phyloP scores from a whole-genome alignment of 257 asterid genomes.

The Nicotiana tomentosiformis region DNA sequence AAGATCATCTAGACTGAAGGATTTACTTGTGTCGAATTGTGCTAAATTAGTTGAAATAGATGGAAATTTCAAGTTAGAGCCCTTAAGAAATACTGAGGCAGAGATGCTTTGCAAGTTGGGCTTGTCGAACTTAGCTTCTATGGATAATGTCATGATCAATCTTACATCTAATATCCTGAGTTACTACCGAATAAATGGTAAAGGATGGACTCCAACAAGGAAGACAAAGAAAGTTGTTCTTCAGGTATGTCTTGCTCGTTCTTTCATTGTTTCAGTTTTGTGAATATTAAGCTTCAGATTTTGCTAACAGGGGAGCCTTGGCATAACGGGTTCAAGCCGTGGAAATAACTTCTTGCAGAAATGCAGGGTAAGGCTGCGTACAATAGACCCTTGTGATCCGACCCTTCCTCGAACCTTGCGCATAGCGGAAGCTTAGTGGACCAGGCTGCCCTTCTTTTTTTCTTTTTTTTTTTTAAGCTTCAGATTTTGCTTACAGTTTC shows the following conservation, averaged over 20 bases:
- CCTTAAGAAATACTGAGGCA: background rate
- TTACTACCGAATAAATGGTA: background rate
- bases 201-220: slow-evolving; percentile 8
- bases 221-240: slow-evolving; percentile 6
- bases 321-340: too few relatives aligned
- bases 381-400: too few relatives aligned
- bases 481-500: too few relatives aligned
- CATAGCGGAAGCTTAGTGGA: too few relatives aligned
- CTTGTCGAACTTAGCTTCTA: background rate
- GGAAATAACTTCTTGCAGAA: too few relatives aligned
- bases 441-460: too few relatives aligned
- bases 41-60: background rate
- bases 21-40: background rate
- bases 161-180: slow-evolving; percentile 2
- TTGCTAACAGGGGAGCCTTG: too few relatives aligned
- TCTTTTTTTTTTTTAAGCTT: too few relatives aligned
- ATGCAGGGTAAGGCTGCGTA: too few relatives aligned
- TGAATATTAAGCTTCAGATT: too few relatives aligned
- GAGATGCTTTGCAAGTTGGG: background rate
- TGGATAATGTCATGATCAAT: background rate
- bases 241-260: slow-evolving; percentile 11
- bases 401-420: too few relatives aligned
- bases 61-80: slow-evolving; percentile 14
- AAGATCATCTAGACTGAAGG: background rate
- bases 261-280: too few relatives aligned